phyloP scores from a whole-genome alignment of 495 filamentous ascomycete genomes.

The Lentithecium fluviatile region DNA sequence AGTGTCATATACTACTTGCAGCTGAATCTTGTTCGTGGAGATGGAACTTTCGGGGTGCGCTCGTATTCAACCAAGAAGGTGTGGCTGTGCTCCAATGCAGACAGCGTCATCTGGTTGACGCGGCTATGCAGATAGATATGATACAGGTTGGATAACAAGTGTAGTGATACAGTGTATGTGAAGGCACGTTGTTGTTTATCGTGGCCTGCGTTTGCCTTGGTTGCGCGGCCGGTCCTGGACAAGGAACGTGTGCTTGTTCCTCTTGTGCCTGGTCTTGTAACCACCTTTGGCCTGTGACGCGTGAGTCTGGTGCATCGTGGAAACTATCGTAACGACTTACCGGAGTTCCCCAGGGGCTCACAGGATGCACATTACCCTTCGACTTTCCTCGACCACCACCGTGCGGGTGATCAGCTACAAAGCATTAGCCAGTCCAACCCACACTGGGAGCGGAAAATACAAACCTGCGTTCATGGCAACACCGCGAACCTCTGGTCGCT shows the following conservation, averaged over 20 bases:
- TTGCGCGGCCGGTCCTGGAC: slow-evolving; percentile 46
- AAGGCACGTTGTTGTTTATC: background rate
- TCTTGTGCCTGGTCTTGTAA: slow-evolving; percentile 82
- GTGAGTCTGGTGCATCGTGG: slow-evolving; percentile 10
- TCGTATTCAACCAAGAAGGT: background rate
- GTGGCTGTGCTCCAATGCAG: background rate
- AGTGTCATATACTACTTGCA: too few relatives aligned
- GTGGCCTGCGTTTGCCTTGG: slow-evolving; percentile 46
- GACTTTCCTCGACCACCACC: slow-evolving; percentile 98
- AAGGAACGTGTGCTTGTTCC: slow-evolving; percentile 47
- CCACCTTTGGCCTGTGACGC: slow-evolving; percentile 78
- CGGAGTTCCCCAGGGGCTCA: slow-evolving; percentile 93
- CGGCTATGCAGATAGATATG: background rate
- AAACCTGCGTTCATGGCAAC: slow-evolving; percentile 93
- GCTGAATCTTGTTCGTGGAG: too few relatives aligned
- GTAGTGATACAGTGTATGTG: background rate
- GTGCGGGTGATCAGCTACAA: slow-evolving; percentile 82
- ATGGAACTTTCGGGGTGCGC: too few relatives aligned
- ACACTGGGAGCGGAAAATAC: slow-evolving; percentile 31
- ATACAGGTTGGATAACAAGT: background rate
- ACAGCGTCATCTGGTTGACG: background rate
- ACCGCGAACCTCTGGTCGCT: slow-evolving; percentile 91
- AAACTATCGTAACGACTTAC: slow-evolving; percentile 57
- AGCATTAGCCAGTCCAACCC: slow-evolving; percentile 33
- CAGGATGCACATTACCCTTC: slow-evolving; percentile 92